Conservation (phyloP, 129 eudicot species). For the Apium graveolens region DNA sequence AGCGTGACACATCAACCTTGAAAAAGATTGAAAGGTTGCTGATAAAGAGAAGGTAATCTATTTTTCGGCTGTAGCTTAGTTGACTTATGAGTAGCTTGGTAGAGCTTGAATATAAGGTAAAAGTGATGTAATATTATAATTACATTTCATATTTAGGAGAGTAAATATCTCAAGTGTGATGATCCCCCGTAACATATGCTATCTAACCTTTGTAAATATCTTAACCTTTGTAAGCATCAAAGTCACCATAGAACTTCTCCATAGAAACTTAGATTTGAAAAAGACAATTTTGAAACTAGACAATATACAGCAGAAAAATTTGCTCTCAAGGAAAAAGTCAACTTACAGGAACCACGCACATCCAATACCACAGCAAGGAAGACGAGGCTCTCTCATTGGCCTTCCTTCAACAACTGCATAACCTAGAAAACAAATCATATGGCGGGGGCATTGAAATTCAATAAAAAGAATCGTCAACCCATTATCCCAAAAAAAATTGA, state of each 20-base stretch:
- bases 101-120: too few species aligned
- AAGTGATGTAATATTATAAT: too few species aligned
- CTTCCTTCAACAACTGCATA: conserved; percentile 85
- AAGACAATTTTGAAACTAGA: not conserved
- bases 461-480: not conserved
- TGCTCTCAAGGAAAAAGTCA: not conserved
- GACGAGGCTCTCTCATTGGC: conserved; percentile 72
- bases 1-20: too few species aligned
- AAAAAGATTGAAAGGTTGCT: too few species aligned
- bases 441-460: not conserved
- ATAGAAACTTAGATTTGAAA: not conserved
- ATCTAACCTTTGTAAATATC: not conserved
- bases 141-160: too few species aligned
- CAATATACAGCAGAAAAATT: not conserved
- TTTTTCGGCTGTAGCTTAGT: too few species aligned
- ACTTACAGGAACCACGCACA: conserved; percentile 81
- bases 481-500: not conserved
- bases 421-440: conserved; percentile 27
- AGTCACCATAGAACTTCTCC: not conserved
- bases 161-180: too few species aligned
- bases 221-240: not conserved
- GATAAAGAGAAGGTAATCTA: too few species aligned
- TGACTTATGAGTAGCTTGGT: too few species aligned
- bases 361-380: conserved; percentile 92
- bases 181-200: too few species aligned